Percentiles rank a stretch among this genome's conserved stretches.
Evolutionary conservation across 768 basidiomycete genomes (phyloP).

Genomic region (Kwoniella europaea): DNA sequence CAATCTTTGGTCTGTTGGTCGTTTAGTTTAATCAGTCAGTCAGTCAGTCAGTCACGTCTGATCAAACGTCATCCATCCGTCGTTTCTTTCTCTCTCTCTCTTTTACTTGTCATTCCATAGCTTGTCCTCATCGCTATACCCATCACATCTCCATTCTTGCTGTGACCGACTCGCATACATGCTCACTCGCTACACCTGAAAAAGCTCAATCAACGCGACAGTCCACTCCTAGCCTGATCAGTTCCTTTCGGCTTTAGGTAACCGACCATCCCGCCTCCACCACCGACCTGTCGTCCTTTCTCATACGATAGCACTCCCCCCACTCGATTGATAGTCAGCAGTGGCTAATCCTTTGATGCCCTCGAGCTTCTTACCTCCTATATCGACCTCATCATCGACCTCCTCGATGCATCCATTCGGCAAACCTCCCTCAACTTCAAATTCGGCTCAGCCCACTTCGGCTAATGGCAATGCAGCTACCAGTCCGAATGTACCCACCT

Average conservation of each 20-base stretch:
- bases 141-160: not conserved
- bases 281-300: not conserved
- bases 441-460: conserved; percentile 3
- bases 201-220: not conserved
- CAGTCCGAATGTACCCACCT: conserved; percentile 19
- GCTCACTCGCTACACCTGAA: too few relatives aligned
- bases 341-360: conserved; percentile 18
- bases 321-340: too few relatives aligned
- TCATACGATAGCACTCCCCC: conserved; percentile 1
- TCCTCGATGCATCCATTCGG: conserved; percentile 21
- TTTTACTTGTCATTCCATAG: not conserved
- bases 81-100: not conserved
- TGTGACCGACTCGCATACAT: not conserved
- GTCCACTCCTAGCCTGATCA: not conserved
- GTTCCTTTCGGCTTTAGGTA: not conserved
- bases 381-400: not conserved
- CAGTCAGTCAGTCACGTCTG: too few relatives aligned
- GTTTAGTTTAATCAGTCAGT: too few relatives aligned
- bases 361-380: conserved; percentile 13
- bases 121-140: not conserved
- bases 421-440: conserved; percentile 2
- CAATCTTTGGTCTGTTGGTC: too few relatives aligned
- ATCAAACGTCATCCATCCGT: conserved; percentile 17
- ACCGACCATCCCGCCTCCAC: not conserved
- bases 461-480: conserved; percentile 11